Conservation (phyloP, 2,329 filamentous ascomycete species). For the Botrytis sinoallii region DNA sequence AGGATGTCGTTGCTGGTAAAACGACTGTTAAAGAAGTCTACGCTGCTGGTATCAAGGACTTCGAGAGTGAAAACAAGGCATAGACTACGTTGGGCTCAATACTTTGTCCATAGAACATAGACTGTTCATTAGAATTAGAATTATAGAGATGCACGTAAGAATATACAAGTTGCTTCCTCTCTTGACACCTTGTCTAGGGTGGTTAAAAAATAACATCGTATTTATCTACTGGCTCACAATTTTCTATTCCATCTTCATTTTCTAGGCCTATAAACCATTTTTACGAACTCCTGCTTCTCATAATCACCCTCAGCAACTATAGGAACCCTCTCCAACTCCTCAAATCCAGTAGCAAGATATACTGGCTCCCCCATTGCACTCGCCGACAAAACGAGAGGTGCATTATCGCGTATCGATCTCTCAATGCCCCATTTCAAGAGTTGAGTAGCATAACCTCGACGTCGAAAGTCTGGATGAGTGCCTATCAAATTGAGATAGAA, state of each 20-base stretch:
- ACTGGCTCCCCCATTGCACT: background rate
- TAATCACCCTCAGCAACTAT: background rate
- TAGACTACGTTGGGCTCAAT: conserved; percentile 3
- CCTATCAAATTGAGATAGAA: conserved; percentile 1
- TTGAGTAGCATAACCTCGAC: conserved; percentile 1
- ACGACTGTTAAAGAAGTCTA: conserved; percentile 69
- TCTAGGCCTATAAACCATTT: background rate
- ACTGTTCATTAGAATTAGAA: conserved; percentile 16
- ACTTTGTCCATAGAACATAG: conserved; percentile 17
- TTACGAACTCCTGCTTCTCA: background rate
- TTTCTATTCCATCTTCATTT: background rate
- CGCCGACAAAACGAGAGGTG: background rate
- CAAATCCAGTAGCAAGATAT: conserved; percentile 7
- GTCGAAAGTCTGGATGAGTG: conserved; percentile 5
- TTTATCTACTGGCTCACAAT: background rate
- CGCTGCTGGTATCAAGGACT: conserved; percentile 33
- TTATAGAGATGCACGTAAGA: conserved; percentile 1
- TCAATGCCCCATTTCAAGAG: conserved; percentile 13
- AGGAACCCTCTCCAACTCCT: background rate
- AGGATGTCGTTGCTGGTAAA: conserved; percentile 73
- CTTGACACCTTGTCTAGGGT: background rate
- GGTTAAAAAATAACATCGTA: background rate
- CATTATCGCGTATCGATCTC: conserved; percentile 8
- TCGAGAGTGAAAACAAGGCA: conserved; percentile 26
- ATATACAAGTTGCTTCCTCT: background rate